Percentiles rank a stretch among this genome's conserved stretches.
Evolutionary conservation across 208 protist genomes (phyloP).

Genomic region (Leishmania aethiopica): DNA sequence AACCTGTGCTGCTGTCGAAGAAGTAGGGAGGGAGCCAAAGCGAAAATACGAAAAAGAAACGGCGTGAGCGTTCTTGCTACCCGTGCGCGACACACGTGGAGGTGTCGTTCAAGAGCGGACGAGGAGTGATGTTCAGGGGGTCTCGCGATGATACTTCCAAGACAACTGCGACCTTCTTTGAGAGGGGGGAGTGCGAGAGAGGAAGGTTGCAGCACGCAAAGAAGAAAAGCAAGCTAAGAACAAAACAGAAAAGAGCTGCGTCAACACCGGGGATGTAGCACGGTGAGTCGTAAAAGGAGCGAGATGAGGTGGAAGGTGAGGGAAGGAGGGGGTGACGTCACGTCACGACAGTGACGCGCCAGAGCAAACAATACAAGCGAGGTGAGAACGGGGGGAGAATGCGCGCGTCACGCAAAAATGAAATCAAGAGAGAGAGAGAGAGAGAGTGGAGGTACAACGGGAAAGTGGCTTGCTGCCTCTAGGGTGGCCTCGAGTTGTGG

Average conservation of each 20-base stretch:
- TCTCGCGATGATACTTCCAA: background rate
- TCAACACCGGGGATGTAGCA: background rate
- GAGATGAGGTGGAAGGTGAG: background rate
- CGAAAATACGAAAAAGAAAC: slow-evolving; percentile 8
- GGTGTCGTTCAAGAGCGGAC: background rate
- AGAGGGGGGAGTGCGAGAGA: background rate
- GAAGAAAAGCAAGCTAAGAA: too few species aligned
- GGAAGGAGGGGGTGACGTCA: background rate
- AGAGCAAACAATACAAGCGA: background rate
- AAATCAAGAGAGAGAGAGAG: background rate
- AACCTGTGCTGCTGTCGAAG: background rate
- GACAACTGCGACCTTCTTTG: background rate
- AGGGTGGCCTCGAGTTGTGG: too few species aligned
- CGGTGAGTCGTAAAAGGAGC: background rate
- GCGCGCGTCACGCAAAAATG: background rate
- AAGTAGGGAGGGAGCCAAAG: background rate
- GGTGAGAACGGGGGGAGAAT: background rate
- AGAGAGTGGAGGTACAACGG: too few species aligned
- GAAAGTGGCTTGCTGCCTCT: background rate
- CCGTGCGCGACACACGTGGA: background rate
- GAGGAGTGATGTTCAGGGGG: background rate
- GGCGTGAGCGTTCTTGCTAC: background rate
- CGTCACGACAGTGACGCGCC: background rate
- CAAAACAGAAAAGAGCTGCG: background rate
- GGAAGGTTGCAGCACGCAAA: background rate